Evolutionary conservation across 2,329 filamentous ascomycete species (phyloP).

Genomic region (Trichoderma hamatum): DNA sequence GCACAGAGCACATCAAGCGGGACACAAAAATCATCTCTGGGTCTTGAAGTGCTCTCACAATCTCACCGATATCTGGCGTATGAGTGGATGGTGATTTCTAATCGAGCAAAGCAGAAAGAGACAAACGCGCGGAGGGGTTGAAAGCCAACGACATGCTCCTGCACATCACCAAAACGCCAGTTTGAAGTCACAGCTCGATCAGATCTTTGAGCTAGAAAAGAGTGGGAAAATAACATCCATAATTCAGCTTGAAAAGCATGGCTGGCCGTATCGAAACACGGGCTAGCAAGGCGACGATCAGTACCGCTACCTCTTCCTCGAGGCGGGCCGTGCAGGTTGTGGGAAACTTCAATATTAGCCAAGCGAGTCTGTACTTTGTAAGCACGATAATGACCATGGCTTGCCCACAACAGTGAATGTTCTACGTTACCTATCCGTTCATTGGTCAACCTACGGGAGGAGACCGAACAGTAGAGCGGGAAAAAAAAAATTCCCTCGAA

Average conservation of each 20-base stretch:
- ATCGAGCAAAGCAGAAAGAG: neutral
- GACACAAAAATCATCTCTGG: neutral
- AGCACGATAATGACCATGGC: slow-evolving; percentile 18
- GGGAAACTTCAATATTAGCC: neutral
- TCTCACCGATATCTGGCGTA: neutral
- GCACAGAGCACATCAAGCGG: neutral
- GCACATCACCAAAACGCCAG: neutral
- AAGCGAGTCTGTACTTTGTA: slow-evolving; percentile 16
- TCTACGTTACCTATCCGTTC: slow-evolving; percentile 21
- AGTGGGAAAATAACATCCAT: neutral
- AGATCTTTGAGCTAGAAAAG: neutral
- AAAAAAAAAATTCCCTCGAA: slow-evolving; percentile 18
- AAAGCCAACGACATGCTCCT: neutral
- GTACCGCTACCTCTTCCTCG: neutral
- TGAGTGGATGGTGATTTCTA: neutral
- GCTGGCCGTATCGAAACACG: neutral
- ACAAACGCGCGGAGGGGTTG: neutral
- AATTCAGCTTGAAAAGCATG: neutral
- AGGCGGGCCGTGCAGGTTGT: neutral
- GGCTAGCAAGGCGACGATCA: neutral
- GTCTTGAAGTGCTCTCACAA: neutral
- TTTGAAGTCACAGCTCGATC: neutral
- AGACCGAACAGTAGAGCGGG: neutral
- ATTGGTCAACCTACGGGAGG: slow-evolving; percentile 20
- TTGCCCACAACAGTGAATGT: slow-evolving; percentile 3